A percentile compares a stretch with the other conserved stretches of the same genome.
Conservation (phyloP, 1,284 basidiomycete species). For the Ceratobasidium sp. region DNA sequence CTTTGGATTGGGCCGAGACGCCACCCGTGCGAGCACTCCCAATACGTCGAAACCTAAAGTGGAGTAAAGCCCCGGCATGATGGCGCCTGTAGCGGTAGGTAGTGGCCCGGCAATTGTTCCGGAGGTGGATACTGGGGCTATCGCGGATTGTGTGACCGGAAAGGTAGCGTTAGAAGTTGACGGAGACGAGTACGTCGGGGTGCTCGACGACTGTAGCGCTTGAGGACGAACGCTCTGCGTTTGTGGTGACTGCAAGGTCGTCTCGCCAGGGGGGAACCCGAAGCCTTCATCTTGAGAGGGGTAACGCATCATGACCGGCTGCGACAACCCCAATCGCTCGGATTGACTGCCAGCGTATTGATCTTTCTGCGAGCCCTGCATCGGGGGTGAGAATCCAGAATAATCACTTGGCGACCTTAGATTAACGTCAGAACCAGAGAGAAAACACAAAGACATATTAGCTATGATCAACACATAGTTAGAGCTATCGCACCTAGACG, state of each 20-base stretch:
- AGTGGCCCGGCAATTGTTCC: not conserved
- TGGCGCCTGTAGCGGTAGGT: constrained; percentile 33
- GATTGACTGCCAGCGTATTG: not conserved
- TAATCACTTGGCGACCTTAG: constrained; percentile 27
- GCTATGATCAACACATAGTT: constrained; percentile 7
- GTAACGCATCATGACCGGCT: constrained; percentile 5
- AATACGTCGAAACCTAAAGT: constrained; percentile 91
- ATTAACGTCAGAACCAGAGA: constrained; percentile 6
- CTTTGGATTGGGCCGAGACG: constrained; percentile 76
- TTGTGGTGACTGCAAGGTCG: constrained; percentile 19
- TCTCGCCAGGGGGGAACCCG: constrained; percentile 8
- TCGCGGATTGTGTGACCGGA: not conserved
- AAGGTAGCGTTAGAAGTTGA: not conserved
- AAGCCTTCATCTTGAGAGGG: constrained; percentile 13
- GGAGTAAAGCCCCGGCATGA: constrained; percentile 75
- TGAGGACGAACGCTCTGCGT: constrained; percentile 30
- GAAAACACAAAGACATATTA: not conserved
- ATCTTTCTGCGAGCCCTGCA: constrained; percentile 37
- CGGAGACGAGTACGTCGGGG: constrained; percentile 15
- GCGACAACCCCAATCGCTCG: constrained; percentile 1
- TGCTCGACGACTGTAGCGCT: not conserved
- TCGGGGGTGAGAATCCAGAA: constrained; percentile 30
- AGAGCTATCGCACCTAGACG: constrained; percentile 38
- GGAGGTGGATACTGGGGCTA: constrained; percentile 20
- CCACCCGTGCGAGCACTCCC: constrained; percentile 81